Evolutionary conservation across 1,139 yeast genomes (phyloP), one percentile per base, ranked within the genome.

Genomic region (Taphrina flavorubra): DNA sequence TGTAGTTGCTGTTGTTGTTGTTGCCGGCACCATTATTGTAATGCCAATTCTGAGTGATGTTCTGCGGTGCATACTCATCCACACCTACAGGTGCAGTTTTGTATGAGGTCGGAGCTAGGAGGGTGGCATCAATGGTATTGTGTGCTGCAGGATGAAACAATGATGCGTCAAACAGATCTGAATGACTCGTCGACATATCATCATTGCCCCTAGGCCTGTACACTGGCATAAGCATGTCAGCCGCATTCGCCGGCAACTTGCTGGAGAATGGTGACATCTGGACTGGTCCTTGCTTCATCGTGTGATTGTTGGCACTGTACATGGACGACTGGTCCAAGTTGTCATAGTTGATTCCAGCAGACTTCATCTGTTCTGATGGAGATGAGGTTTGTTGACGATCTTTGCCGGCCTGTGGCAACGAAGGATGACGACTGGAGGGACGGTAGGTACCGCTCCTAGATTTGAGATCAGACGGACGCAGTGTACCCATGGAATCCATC

Each of bases 361-460:
- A n/a, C 20, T 46, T 44, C 44, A 55, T 42, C 40, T 55, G 46
- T 31, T 63, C 61, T 14, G 66, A 34, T 16, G 53, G 53, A n/a
- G 49, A 37, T 7, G 18, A 16, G 6, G 37, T 14, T 25, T n/a
- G 36, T 2, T 25, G 39, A 13, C 44, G 39, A 25, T 31, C 46
- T 7, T 36, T 51, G 8, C 46, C 40, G 13, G 57, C 51, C 39
- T 63, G 67, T n/a, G 67, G 67, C 47, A 55, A 37, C 6, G 67
- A 63, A 6, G 67, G 67, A 16, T 63, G 67, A 47, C 67, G 67
- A 14, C 60, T 46, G 11, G 51, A 59, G 8, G 61, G 61, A n/a
- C 59, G 56, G 56, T 63, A 63, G 11, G 40, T 34, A 13, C 46
- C 47, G 8, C n/a, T 36, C 18, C 67, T 25, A 5, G 67, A 51